Evolutionary conservation across 495 filamentous ascomycete species (phyloP).

Genomic region (Recurvomyces mirabilis): DNA sequence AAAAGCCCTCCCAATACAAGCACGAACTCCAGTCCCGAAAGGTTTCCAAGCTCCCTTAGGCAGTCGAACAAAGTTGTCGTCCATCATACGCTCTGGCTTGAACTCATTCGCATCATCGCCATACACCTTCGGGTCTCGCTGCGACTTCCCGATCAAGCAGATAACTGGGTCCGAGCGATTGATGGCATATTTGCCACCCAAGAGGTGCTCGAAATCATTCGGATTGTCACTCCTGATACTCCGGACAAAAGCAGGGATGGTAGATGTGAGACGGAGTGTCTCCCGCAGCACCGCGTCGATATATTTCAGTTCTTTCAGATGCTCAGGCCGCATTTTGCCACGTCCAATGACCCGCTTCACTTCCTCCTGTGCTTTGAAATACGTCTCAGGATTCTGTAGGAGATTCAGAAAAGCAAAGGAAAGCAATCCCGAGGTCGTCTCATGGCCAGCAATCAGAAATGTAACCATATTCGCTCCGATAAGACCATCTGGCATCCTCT

Average conservation of each 20-base stretch:
- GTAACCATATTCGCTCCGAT: constrained; percentile 24
- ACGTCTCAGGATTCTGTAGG: constrained; percentile 46
- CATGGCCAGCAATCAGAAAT: constrained; percentile 21
- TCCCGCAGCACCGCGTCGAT: constrained; percentile 56
- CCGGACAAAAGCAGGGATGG: constrained; percentile 53
- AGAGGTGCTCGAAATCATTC: constrained; percentile 38
- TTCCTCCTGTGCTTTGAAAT: constrained; percentile 52
- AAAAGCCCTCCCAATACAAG: constrained; percentile 46
- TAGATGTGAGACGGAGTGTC: constrained; percentile 53
- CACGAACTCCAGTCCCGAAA: constrained; percentile 44
- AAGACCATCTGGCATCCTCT: constrained; percentile 20
- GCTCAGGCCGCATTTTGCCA: constrained; percentile 50
- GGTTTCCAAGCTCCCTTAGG: constrained; percentile 47
- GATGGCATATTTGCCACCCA: constrained; percentile 56
- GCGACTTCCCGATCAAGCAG: constrained; percentile 46
- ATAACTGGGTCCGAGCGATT: constrained; percentile 50
- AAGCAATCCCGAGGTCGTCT: constrained; percentile 27
- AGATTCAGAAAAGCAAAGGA: constrained; percentile 44
- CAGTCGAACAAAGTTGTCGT: constrained; percentile 46
- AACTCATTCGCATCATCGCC: constrained; percentile 47
- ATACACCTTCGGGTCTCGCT: constrained; percentile 55
- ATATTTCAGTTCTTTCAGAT: constrained; percentile 55
- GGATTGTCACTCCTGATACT: constrained; percentile 29
- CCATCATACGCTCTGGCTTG: constrained; percentile 53
- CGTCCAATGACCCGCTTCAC: constrained; percentile 54